phyloP scores from a whole-genome alignment of 2,329 filamentous ascomycete genomes.

The Fusarium pseudocircinatum region DNA sequence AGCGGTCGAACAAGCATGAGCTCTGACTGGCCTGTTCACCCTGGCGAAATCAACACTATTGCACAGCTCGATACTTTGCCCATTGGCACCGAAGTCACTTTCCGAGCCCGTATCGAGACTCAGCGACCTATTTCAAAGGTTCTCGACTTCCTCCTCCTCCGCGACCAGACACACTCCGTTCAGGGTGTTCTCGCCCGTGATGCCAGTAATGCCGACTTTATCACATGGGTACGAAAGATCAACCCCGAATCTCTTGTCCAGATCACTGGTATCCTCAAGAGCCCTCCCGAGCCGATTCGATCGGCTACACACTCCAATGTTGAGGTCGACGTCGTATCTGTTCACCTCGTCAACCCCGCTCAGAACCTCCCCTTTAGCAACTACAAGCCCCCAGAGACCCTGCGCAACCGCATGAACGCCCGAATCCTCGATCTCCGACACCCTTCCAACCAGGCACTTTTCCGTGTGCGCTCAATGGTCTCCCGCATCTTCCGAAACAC shows the following conservation, averaged over 20 bases:
- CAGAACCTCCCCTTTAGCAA: constrained; percentile 62
- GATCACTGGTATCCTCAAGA: constrained; percentile 77
- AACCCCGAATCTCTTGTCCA: constrained; percentile 81
- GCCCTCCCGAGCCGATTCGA: constrained; percentile 77
- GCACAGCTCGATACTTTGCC: constrained; percentile 50
- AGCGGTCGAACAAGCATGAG: constrained; percentile 50
- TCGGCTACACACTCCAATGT: constrained; percentile 79
- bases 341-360: constrained; percentile 63
- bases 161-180: constrained; percentile 83
- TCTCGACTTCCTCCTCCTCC: constrained; percentile 85
- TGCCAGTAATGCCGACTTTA: constrained; percentile 69
- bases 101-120: constrained; percentile 61
- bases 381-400: constrained; percentile 71
- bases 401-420: constrained; percentile 77
- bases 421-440: constrained; percentile 87
- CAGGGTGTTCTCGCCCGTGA: constrained; percentile 76
- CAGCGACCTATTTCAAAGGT: constrained; percentile 83
- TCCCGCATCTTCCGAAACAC: constrained; percentile 81
- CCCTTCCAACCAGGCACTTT: constrained; percentile 86
- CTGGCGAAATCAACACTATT: constrained; percentile 53
- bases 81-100: constrained; percentile 53
- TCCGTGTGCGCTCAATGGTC: constrained; percentile 84
- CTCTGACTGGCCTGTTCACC: constrained; percentile 52
- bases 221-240: constrained; percentile 88
- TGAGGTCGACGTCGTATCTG: constrained; percentile 73